phyloP scores from a whole-genome alignment of 352 stramenopile genomes.

The Pythium myriotylum region DNA sequence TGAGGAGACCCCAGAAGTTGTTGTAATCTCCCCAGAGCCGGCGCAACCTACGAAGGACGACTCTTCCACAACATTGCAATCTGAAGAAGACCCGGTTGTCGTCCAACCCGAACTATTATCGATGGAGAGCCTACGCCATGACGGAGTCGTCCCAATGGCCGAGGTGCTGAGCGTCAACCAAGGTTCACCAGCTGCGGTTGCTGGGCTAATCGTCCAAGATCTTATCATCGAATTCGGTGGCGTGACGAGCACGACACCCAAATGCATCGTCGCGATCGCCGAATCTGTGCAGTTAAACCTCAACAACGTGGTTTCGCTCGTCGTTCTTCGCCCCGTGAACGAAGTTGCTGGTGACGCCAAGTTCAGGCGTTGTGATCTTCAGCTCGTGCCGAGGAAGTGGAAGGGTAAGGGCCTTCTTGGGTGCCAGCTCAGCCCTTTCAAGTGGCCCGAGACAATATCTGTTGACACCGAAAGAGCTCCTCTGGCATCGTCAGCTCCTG shows the following conservation, averaged over 20 bases:
- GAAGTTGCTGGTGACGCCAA: neutral
- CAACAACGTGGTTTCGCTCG: slow-evolving; percentile 36
- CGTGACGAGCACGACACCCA: slow-evolving; percentile 43
- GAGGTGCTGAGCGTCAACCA: slow-evolving; percentile 46
- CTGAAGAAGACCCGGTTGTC: neutral
- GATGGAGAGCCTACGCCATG: neutral
- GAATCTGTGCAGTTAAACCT: slow-evolving; percentile 52
- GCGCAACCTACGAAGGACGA: neutral
- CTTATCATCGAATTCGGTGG: slow-evolving; percentile 56
- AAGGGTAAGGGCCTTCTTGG: slow-evolving; percentile 64
- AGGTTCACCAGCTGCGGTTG: slow-evolving; percentile 50
- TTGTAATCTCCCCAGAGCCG: no score
- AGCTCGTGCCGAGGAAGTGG: slow-evolving; percentile 51
- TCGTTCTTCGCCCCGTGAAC: slow-evolving; percentile 37
- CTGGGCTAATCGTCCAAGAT: slow-evolving; percentile 42
- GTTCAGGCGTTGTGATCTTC: slow-evolving; percentile 12
- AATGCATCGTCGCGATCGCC: slow-evolving; percentile 56
- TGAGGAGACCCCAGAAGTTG: no score
- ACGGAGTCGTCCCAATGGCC: slow-evolving; percentile 39
- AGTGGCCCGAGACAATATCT: slow-evolving; percentile 34
- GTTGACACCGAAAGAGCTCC: neutral
- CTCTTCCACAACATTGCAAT: neutral
- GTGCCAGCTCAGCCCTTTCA: slow-evolving; percentile 64
- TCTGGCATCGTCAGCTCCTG: neutral
- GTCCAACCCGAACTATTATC: slow-evolving; percentile 9